Conservation (phyloP, 352 stramenopile genomes). For the Halophytophthora batemanensis region DNA sequence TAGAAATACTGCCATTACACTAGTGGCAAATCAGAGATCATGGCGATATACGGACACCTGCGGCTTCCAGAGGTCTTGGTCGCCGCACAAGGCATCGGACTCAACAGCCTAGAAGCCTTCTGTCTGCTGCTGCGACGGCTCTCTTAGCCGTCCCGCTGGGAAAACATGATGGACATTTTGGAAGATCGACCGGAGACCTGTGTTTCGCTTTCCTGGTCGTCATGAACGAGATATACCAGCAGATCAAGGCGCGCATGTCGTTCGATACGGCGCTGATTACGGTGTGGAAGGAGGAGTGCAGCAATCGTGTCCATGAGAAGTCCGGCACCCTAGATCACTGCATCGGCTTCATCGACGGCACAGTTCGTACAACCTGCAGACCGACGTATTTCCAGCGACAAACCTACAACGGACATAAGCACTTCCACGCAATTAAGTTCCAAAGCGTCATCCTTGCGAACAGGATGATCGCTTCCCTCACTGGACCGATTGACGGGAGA, state of each 20-base stretch:
- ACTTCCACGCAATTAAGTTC: not conserved
- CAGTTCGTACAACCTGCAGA: not conserved
- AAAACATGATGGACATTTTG: not conserved
- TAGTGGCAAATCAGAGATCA: too few relatives aligned
- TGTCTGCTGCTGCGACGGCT: not conserved
- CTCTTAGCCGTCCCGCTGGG: not conserved
- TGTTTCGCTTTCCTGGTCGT: not conserved
- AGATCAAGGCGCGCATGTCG: not conserved
- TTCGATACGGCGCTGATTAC: not conserved
- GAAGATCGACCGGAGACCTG: not conserved
- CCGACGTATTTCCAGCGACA: not conserved
- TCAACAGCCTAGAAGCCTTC: too few relatives aligned
- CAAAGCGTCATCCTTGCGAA: not conserved
- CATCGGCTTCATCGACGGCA: slow-evolving; percentile 1
- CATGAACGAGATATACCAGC: not conserved
- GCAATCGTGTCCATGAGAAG: not conserved
- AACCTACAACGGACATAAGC: not conserved
- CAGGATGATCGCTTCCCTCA: not conserved
- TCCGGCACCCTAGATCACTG: not conserved
- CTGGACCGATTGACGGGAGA: not conserved
- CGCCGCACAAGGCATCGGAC: too few relatives aligned
- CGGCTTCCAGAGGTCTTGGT: too few relatives aligned
- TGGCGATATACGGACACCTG: too few relatives aligned
- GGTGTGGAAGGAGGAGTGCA: too few relatives aligned
- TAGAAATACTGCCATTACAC: too few relatives aligned